Base-by-base conservation (phyloP, 805 yeast genomes). In the Wickerhamomyces strasburgensis region DNA sequence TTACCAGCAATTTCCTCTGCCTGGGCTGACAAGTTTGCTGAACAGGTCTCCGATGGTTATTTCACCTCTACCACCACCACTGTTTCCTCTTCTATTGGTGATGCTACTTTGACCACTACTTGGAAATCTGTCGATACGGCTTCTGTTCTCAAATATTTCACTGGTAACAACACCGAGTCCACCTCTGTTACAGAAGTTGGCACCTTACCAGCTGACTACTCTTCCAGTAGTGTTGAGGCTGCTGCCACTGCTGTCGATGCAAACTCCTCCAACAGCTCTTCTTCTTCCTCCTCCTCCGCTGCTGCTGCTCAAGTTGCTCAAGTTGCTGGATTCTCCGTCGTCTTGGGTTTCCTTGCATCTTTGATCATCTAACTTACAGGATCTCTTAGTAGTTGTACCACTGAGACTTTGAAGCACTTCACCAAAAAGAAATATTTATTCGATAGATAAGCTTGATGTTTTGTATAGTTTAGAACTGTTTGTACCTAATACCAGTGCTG, bases 11-110 rank as follows among this genome's bases (percentile, higher is more conserved):
- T 65, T 39, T 49, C 50, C 19, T 48, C 60, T 11, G 52, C 51
- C 34, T 64, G 70, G 70, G 55, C 57, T 24, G 38, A 46, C 25
- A 58, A 41, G 23, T 56, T 39, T 45, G 31, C 46, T 7, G 37
- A 47, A n/a, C 60, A 58, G 47, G 35, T 46, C 19, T 49, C 55
- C 17, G 57, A 37, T 8, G 32, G 44, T 26, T 58, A 52, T 42
- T 58, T 49, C 47, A 58, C 62, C 27, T 43, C 62, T 3, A 59
- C 64, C 29, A 60, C 65, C n/a, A 56, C 62, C 19, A 47, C 56
- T 27, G 48, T 47, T 14, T 46, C 56, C n/a, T 6, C 29, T 16
- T 14, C 21, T 9, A 40, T 49, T 14, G 35, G 35, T 31, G 47
- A 40, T 27, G 48, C 43, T 25, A 39, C 47, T 14, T 35, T 35